Evolutionary conservation across 2,329 filamentous ascomycete species (phyloP).

Genomic region (Xylariales sp.): DNA sequence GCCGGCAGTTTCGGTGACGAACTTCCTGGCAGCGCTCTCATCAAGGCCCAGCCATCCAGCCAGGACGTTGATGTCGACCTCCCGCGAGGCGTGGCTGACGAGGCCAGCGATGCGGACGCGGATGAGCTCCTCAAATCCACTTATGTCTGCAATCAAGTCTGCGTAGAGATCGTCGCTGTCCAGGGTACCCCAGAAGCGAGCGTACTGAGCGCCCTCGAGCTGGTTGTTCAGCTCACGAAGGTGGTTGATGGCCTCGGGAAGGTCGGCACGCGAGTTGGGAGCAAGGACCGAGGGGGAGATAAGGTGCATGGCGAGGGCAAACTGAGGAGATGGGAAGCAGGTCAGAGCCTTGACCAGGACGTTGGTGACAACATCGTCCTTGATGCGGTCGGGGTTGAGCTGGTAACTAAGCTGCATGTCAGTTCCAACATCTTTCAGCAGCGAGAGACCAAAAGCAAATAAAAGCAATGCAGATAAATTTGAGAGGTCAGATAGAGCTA

Average conservation of each 20-base stretch:
- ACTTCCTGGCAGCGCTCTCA: slow-evolving; percentile 66
- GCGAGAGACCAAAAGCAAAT: not conserved
- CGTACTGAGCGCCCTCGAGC: slow-evolving; percentile 87
- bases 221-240: slow-evolving; percentile 79
- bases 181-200: slow-evolving; percentile 86
- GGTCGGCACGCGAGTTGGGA: slow-evolving; percentile 57
- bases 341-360: slow-evolving; percentile 97
- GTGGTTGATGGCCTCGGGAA: slow-evolving; percentile 88
- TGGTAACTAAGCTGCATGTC: slow-evolving; percentile 69
- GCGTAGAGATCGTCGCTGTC: slow-evolving; percentile 95
- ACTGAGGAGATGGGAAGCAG: slow-evolving; percentile 94
- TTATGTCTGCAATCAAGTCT: slow-evolving; percentile 89
- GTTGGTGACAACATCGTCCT: slow-evolving; percentile 97
- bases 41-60: slow-evolving; percentile 74
- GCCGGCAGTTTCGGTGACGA: slow-evolving; percentile 78
- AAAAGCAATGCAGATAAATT: not conserved
- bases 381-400: slow-evolving; percentile 97
- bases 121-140: slow-evolving; percentile 92
- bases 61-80: slow-evolving; percentile 63
- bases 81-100: slow-evolving; percentile 74
- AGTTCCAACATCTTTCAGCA: not conserved
- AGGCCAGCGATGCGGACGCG: slow-evolving; percentile 85
- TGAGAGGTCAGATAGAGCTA: slow-evolving; percentile 68
- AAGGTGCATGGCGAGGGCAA: slow-evolving; percentile 89
- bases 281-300: slow-evolving; percentile 79